phyloP scores from a whole-genome alignment of 1,139 yeast genomes.

The Candida albicans region DNA sequence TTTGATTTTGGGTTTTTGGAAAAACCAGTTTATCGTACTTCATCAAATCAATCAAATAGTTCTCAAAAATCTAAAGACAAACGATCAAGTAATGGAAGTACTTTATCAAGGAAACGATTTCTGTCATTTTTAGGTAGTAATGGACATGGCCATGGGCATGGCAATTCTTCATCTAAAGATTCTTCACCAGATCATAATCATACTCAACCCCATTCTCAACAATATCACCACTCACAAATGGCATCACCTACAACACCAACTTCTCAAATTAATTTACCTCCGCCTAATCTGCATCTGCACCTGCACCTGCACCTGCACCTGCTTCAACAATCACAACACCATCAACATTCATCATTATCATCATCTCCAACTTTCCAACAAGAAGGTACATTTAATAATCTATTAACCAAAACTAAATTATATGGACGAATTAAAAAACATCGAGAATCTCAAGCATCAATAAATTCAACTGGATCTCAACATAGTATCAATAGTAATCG shows the following conservation, averaged over 20 bases:
- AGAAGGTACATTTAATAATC: conserved; percentile 27
- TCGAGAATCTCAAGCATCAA: conserved; percentile 39
- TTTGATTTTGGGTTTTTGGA: conserved; percentile 10
- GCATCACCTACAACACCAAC: conserved; percentile 6
- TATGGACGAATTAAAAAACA: conserved; percentile 41
- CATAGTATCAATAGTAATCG: conserved; percentile 20
- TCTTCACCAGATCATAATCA: conserved; percentile 1
- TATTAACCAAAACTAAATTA: conserved; percentile 38
- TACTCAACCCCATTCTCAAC: conserved; percentile 1
- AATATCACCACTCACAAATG: too few relatives aligned
- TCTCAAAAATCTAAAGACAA: conserved; percentile 8
- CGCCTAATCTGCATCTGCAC: conserved; percentile 5
- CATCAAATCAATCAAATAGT: conserved; percentile 22
- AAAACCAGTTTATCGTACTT: conserved; percentile 20
- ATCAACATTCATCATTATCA: background rate
- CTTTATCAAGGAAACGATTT: conserved; percentile 24
- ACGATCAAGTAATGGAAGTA: conserved; percentile 15
- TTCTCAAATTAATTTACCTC: background rate
- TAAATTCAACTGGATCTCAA: conserved; percentile 26
- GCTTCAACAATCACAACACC: background rate
- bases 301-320: background rate
- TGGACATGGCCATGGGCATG: background rate
- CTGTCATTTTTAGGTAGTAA: conserved; percentile 24
- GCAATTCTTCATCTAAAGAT: conserved; percentile 6
- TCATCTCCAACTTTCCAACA: conserved; percentile 3